A percentile compares a stretch with the other conserved stretches of the same genome.
Evolutionary conservation across 352 stramenopile genomes (phyloP).

Genomic region (Phytophthora pistaciae): DNA sequence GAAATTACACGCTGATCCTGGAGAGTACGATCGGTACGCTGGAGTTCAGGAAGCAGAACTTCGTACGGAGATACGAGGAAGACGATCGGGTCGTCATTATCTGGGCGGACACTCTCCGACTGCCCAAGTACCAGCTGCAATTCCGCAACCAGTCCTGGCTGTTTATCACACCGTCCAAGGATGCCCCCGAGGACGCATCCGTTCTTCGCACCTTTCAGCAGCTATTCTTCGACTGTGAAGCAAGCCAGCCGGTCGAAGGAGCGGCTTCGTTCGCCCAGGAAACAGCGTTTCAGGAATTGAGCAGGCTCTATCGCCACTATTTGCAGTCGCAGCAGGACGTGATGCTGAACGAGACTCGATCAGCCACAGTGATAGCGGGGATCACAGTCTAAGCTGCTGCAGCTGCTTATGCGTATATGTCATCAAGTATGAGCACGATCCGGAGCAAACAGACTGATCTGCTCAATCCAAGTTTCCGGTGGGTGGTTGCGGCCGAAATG

Average conservation of each 20-base stretch:
- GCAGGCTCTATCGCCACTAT: conserved; percentile 21
- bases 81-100: conserved; percentile 33
- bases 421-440: not conserved
- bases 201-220: conserved; percentile 29
- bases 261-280: conserved; percentile 3
- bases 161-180: conserved; percentile 22
- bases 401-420: not conserved
- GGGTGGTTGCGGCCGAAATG: no score
- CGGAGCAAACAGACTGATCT: not conserved
- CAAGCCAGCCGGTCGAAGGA: not conserved
- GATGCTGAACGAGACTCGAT: conserved; percentile 14
- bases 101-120: conserved; percentile 18
- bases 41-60: conserved; percentile 37
- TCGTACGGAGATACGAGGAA: conserved; percentile 35
- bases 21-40: conserved; percentile 24
- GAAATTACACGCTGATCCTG: conserved; percentile 29
- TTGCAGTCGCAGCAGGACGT: conserved; percentile 20
- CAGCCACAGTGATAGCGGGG: not conserved
- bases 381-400: conserved; percentile 4
- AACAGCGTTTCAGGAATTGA: conserved; percentile 20
- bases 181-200: conserved; percentile 11
- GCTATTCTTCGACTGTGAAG: conserved; percentile 19
- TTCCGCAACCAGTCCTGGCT: conserved; percentile 36
- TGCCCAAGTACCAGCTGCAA: conserved; percentile 31
- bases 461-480: no score